Evolutionary conservation across 2,329 filamentous ascomycete species (phyloP), one percentile per base, ranked within the genome.

Genomic region (Gnomoniopsis sp.): DNA sequence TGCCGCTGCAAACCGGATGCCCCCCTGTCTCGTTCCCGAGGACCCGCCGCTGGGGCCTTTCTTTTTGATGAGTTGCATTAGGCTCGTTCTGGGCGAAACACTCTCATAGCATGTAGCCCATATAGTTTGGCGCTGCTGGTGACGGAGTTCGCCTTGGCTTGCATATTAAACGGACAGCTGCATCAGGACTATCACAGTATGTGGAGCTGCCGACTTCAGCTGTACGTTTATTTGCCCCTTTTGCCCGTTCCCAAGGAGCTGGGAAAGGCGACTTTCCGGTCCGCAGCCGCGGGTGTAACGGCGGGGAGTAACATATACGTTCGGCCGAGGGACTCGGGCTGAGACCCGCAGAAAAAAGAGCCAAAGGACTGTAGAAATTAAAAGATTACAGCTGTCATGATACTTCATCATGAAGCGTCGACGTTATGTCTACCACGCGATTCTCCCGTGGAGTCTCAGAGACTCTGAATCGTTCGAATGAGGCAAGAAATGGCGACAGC

Each of bases 281-380:
- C 55, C 56, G 59, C 56, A 49, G 46, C 56, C 50, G 55, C 59
- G 49, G 44, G 52, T 61, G 59, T 53, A 56, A 61, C 59, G 33
- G 34, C 56, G 50, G 56, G 34, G 56, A 46, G 52, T n/a, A n/a
- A n/a, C n/a, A n/a, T n/a, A 36, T 49, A 59, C 48, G 17, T 41
- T 50, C 53, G 36, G 55, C 36, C n/a, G n/a, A 21, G 52, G 26
- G 49, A 59, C 48, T 59, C 58, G 49, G 54, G 51, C 54, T 58
- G 51, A 52, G 55, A 55, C 55, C 22, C 2, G 26, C 38, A 53
- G 50, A 33, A 6, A 30, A 22, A 43, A 15, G 19, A 14, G 19
- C 11, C 34, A n/a, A 12, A 22, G 19, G 15, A 8, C 3, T 17
- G 15, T 15, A 38, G 23, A 33, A n/a, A n/a, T n/a, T 43, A 17